Percentiles rank a stretch among this genome's conserved stretches.
Conservation (phyloP, 2,329 filamentous ascomycete species). For the Acrocalymma vagum region DNA sequence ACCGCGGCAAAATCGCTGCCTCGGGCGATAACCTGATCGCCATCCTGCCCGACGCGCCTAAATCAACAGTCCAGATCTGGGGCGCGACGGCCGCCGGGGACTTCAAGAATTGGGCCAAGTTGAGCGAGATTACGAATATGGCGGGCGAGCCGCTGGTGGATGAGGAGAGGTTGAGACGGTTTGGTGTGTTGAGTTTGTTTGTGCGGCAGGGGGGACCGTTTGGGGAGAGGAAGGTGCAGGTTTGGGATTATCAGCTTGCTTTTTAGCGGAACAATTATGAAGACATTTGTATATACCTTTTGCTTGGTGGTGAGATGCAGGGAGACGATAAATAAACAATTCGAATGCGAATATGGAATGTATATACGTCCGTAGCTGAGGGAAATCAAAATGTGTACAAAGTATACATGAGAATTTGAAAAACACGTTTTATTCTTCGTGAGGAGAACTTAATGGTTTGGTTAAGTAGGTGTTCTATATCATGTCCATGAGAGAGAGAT, state of each 20-base stretch:
- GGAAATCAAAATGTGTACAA: no score
- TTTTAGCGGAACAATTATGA: no score
- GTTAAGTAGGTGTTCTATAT: no score
- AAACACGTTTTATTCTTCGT: no score
- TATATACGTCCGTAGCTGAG: no score
- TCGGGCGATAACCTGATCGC: constrained; percentile 37
- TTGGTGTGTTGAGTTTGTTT: constrained; percentile 40
- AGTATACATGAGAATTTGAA: no score
- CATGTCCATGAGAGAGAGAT: no score
- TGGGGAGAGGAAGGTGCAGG: constrained; percentile 40
- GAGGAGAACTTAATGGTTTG: no score
- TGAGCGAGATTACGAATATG: constrained; percentile 39
- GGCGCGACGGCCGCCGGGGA: constrained; percentile 34
- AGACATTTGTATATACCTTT: no score
- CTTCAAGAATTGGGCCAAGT: constrained; percentile 40
- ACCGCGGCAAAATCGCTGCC: constrained; percentile 41
- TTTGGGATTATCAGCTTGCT: constrained; percentile 41
- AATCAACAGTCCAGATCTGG: constrained; percentile 37
- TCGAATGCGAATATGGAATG: no score
- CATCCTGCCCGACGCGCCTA: constrained; percentile 40
- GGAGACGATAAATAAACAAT: no score
- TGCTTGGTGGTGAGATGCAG: no score
- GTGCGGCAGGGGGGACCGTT: constrained; percentile 44
- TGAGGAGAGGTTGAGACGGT: constrained; percentile 34
- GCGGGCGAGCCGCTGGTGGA: constrained; percentile 42